Evolutionary conservation across 805 yeast genomes (phyloP), one percentile per base, ranked within the genome.

Genomic region (Lipomyces orientalis): DNA sequence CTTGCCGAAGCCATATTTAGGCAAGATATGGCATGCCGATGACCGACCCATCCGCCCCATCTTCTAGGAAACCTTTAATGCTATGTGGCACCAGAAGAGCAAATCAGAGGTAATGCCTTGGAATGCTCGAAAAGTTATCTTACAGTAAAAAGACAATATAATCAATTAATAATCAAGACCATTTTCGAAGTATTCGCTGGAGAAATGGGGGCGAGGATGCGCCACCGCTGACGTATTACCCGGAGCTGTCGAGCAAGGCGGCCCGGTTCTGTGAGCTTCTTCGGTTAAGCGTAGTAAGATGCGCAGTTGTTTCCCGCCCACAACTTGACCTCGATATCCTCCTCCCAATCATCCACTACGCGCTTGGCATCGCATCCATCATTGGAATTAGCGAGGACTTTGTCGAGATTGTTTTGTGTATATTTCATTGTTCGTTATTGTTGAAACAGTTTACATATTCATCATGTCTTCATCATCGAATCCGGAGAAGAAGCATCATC

Each of bases 401-500:
- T 52, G 19, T 14, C 34, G 54, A 64, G 19, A 43, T 60, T 65
- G 55, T 54, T 60, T 33, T 46, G 43, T 16, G 46, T 51, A 31
- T 12, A 16, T 39, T 61, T 19, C 19, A 58, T 33, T 60, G 34
- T 51, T 63, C 19, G 46, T 52, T 9, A 52, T 25, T 52, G 62
- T 60, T 52, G 22, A 22, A 52, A 25, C 25, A 14, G 62, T 25
- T 33, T 25, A 25, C 16, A 25, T 19, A 25, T 25, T 31, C n/a
- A 35, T 62, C 9, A 64, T 67, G 64, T 58, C 67, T 29, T 25
- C 31, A 25, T 59, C 66, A 14, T 66, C 67, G 16, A 22, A 56
- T 1, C 58, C 65, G 62, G 79, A 77, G 62, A 76, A 77, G 70
- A 72, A 72, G 62, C 74, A 75, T 60, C 74, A 74, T 64, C 73